Percentiles rank a stretch among this genome's conserved stretches.
Conservation (phyloP, 495 filamentous ascomycete species). For the Penicillium dipodomyicola region DNA sequence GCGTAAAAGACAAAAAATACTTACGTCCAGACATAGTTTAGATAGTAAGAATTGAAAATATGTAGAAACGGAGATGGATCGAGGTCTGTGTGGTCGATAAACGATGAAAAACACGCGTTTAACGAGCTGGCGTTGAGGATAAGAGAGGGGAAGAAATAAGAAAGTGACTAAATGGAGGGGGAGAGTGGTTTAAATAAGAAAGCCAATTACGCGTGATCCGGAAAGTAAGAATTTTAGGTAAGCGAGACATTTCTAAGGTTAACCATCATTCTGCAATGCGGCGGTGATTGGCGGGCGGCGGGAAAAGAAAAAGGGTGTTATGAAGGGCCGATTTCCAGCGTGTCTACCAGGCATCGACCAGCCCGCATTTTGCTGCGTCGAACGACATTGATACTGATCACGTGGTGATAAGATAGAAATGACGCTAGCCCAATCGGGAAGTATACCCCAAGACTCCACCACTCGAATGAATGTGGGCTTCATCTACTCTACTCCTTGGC, state of each 20-base stretch:
- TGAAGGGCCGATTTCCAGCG: conserved; percentile 43
- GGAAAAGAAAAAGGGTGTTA: conserved; percentile 43
- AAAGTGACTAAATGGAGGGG: conserved; percentile 18
- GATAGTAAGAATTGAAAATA: conserved; percentile 8
- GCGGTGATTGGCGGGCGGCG: conserved; percentile 42
- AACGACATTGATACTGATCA: conserved; percentile 17
- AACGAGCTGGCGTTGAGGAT: conserved; percentile 22
- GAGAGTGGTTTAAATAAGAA: conserved; percentile 29
- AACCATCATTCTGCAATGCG: conserved; percentile 37
- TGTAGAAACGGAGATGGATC: conserved; percentile 15
- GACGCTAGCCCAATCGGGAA: background rate
- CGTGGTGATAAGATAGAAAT: conserved; percentile 23
- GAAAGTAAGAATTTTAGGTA: conserved; percentile 21
- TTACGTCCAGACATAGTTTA: conserved; percentile 93
- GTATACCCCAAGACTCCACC: background rate
- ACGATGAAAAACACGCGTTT: conserved; percentile 34
- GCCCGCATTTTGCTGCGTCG: conserved; percentile 24
- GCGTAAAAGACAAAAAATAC: conserved; percentile 42
- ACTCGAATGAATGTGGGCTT: background rate
- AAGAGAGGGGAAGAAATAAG: conserved; percentile 21
- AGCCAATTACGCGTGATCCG: conserved; percentile 30
- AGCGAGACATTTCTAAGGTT: conserved; percentile 22
- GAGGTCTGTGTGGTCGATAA: conserved; percentile 5
- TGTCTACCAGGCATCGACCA: conserved; percentile 26
- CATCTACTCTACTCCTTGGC: background rate